A percentile compares a stretch with the other conserved stretches of the same genome.
Evolutionary conservation across 208 protist genomes (phyloP).

Genomic region (Crithidia mellificae): DNA sequence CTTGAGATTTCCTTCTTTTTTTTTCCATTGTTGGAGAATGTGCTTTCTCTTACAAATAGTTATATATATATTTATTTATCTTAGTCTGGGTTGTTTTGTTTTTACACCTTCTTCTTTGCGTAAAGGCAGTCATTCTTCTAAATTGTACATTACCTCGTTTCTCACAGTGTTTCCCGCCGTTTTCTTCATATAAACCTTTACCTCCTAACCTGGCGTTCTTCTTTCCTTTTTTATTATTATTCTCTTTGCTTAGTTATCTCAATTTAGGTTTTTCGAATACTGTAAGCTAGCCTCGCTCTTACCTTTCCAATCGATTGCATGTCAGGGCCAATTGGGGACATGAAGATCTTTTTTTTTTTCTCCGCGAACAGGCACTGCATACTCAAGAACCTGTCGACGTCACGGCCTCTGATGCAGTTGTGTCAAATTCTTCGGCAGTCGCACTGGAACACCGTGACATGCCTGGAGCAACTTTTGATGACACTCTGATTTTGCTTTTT

Average conservation of each 20-base stretch:
- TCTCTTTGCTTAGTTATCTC: too few species aligned
- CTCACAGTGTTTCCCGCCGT: conserved; percentile 4
- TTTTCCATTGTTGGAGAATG: background rate
- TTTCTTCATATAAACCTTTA: background rate
- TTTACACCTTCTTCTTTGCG: conserved; percentile 4
- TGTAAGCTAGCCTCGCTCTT: background rate
- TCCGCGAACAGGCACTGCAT: background rate
- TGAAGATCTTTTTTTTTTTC: background rate
- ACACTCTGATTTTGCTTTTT: background rate
- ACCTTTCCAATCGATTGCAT: too few species aligned
- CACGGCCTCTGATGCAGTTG: background rate
- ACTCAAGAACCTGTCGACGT: too few species aligned
- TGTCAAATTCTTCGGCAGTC: background rate
- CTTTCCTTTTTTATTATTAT: background rate
- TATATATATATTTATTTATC: background rate
- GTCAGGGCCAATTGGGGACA: background rate
- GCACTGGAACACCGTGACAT: background rate
- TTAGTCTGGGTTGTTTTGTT: conserved; percentile 3
- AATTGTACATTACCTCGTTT: background rate
- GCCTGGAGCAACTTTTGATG: background rate
- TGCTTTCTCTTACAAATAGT: background rate
- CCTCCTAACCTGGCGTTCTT: background rate
- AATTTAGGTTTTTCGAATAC: background rate
- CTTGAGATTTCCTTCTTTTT: too few species aligned
- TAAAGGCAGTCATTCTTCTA: background rate